A percentile compares a stretch with the other conserved stretches of the same genome.
These are phyloP conservation scores for Cutaneotrichosporon sp. DNA, from an alignment of 1,284 basidiomycete genomes.

Conservation along the genomic window DNA sequence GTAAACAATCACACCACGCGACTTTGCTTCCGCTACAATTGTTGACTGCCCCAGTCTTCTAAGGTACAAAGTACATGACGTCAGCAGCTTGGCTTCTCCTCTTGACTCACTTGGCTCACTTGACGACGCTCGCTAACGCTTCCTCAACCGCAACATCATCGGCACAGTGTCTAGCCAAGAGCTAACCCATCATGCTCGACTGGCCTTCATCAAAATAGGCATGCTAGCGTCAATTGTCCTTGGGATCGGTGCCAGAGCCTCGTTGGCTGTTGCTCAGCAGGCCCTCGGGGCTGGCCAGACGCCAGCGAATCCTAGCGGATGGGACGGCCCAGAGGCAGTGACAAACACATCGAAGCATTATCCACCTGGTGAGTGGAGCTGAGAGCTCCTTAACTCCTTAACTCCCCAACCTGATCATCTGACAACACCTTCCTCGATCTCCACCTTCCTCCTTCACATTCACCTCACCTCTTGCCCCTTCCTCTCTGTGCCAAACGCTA, in stretches of 20 bases:
- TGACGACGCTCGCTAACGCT: no score
- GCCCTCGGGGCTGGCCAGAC: no score
- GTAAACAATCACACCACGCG: conserved; percentile 6
- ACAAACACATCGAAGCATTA: background rate
- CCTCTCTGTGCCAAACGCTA: conserved; percentile 1
- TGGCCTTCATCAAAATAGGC: background rate
- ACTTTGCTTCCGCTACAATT: background rate
- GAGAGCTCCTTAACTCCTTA: no score
- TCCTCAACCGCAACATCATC: background rate
- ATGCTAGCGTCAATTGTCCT: background rate
- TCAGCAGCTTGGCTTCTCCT: no score
- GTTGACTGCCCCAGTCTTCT: no score
- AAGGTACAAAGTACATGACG: no score
- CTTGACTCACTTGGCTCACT: no score
- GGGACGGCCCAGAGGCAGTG: background rate
- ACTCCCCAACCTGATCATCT: no score
- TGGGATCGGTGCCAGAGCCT: no score
- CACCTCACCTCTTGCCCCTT: background rate
- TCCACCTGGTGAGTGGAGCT: background rate
- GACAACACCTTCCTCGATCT: background rate
- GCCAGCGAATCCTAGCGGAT: no score
- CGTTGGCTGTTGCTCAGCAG: no score
- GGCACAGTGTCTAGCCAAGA: background rate
- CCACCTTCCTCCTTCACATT: background rate
- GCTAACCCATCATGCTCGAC: background rate